These are phyloP conservation scores for Aechmea fasciata DNA, from an alignment of 176 grass and related monocot species.

Conservation along the genomic window DNA sequence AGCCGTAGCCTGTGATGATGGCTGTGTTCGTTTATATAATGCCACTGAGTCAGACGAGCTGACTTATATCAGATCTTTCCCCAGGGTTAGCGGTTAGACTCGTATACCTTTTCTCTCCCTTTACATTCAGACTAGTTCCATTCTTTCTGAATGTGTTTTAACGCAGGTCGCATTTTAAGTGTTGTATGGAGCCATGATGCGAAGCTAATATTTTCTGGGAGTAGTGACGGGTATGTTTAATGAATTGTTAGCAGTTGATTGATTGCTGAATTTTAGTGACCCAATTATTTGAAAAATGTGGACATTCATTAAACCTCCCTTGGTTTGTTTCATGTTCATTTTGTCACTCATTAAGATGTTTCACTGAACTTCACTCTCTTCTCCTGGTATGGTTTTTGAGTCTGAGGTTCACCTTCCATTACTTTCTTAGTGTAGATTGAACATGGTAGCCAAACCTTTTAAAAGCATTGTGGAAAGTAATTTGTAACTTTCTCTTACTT, in stretches of 20 bases:
- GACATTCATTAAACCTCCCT: too few relatives aligned
- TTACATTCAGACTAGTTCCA: background rate
- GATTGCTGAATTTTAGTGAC: background rate
- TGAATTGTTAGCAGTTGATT: background rate
- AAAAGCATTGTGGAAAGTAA: too few relatives aligned
- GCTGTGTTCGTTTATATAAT: slow-evolving; percentile 66
- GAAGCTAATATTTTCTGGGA: slow-evolving; percentile 75
- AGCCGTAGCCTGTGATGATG: slow-evolving; percentile 85
- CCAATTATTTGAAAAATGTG: too few relatives aligned
- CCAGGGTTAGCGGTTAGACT: slow-evolving; percentile 74
- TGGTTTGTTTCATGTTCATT: too few relatives aligned
- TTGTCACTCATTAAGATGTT: too few relatives aligned
- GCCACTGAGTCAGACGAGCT: slow-evolving; percentile 57
- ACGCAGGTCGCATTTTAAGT: slow-evolving; percentile 68
- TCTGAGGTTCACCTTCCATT: too few relatives aligned
- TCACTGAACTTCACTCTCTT: too few relatives aligned
- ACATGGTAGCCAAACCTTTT: too few relatives aligned
- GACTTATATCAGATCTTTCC: slow-evolving; percentile 73
- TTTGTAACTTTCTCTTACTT: too few relatives aligned
- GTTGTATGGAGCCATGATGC: slow-evolving; percentile 77
- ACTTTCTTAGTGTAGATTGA: too few relatives aligned
- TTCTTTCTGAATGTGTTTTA: slow-evolving; percentile 11
- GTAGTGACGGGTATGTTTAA: slow-evolving; percentile 77
- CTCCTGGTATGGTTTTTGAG: too few relatives aligned
- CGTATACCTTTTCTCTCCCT: slow-evolving; percentile 17